Percentiles rank a stretch among this genome's conserved stretches.
Evolutionary conservation across 768 basidiomycete species (phyloP).

Genomic region (Naganishia friedmannii): DNA sequence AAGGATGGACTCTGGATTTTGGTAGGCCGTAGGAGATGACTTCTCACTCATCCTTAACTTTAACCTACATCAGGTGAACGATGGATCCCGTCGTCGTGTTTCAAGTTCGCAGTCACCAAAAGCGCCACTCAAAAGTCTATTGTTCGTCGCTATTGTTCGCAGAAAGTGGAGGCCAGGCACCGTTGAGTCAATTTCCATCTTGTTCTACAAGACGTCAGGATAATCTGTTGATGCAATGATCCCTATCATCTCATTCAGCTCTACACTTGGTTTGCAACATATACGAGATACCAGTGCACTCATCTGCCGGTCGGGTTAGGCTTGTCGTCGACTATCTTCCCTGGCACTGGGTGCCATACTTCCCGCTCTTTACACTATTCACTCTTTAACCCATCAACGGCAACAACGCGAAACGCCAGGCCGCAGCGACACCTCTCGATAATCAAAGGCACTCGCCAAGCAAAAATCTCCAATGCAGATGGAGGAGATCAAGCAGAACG

Average conservation of each 20-base stretch:
- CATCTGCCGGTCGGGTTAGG: not conserved
- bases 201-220: not conserved
- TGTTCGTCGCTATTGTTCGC: too few relatives aligned
- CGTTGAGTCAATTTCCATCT: not conserved
- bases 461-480: not conserved
- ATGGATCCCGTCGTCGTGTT: too few relatives aligned
- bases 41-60: not conserved
- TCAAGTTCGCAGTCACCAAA: too few relatives aligned
- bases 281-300: not conserved
- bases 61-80: too few relatives aligned
- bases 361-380: not conserved
- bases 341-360: not conserved
- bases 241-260: too few relatives aligned
- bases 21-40: not conserved
- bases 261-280: not conserved
- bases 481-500: not conserved
- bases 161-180: too few relatives aligned
- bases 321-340: not conserved
- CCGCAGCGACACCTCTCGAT: not conserved
- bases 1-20: not conserved
- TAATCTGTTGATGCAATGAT: not conserved
- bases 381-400: not conserved
- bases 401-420: not conserved
- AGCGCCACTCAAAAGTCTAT: too few relatives aligned
- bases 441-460: not conserved